Percentiles rank a stretch among this genome's conserved stretches.
phyloP scores from a whole-genome alignment of 148 eudicot species.

The Chenopodium berlandieri region DNA sequence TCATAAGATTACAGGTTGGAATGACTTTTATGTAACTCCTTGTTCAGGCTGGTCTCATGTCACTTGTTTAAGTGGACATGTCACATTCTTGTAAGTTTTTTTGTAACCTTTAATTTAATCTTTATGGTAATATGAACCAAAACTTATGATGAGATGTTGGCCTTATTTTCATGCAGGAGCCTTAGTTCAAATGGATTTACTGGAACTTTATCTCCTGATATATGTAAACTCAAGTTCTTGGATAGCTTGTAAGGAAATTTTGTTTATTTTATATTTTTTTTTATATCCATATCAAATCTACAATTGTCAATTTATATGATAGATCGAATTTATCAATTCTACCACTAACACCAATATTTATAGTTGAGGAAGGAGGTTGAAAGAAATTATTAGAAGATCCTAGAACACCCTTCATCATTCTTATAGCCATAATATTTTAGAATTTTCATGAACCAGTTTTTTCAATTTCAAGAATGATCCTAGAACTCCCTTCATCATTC shows the following conservation, averaged over 20 bases:
- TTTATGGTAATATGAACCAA: neutral
- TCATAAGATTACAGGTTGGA: constrained; percentile 61
- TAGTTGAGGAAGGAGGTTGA: too few species aligned
- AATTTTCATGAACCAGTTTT: too few species aligned
- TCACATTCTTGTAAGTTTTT: constrained; percentile 64
- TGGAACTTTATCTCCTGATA: constrained; percentile 75
- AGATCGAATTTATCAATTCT: neutral
- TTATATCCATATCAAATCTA: neutral
- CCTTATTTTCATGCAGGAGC: constrained; percentile 50
- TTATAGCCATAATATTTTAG: too few species aligned
- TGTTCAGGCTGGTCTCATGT: constrained; percentile 90
- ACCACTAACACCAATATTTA: neutral
- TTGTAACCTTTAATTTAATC: neutral
- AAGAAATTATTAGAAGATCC: too few species aligned
- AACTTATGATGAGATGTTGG: neutral
- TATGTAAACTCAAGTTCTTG: constrained; percentile 67
- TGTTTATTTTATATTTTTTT: neutral
- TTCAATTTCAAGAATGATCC: too few species aligned
- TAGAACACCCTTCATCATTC: too few species aligned
- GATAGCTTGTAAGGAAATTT: constrained; percentile 64
- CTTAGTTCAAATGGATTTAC: constrained; percentile 73
- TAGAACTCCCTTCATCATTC: too few species aligned
- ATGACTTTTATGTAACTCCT: constrained; percentile 59
- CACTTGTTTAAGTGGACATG: constrained; percentile 71
- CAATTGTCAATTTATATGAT: neutral